phyloP scores from a whole-genome alignment of 768 basidiomycete genomes.

The Tephrocybe rancida region DNA sequence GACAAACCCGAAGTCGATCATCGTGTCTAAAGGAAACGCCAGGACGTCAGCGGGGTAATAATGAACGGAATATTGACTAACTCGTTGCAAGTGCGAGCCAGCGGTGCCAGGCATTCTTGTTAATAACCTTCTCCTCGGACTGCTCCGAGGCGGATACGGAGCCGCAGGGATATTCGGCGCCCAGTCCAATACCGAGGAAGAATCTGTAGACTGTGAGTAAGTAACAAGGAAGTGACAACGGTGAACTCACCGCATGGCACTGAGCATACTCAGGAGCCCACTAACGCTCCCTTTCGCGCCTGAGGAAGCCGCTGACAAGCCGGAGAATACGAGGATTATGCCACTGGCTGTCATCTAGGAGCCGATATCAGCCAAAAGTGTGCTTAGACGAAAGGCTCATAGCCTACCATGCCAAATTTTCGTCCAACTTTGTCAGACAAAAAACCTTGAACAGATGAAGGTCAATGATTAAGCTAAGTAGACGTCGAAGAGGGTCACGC shows the following conservation, averaged over 20 bases:
- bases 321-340: conserved; percentile 83
- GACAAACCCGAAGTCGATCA: conserved; percentile 86
- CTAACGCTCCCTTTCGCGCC: conserved; percentile 69
- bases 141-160: conserved; percentile 88
- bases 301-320: conserved; percentile 78
- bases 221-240: conserved; percentile 13
- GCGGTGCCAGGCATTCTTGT: conserved; percentile 75
- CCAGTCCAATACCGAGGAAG: conserved; percentile 84
- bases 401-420: conserved; percentile 82
- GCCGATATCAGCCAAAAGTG: neutral
- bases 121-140: conserved; percentile 78
- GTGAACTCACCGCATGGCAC: conserved; percentile 63
- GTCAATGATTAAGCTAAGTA: neutral
- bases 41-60: neutral
- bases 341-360: conserved; percentile 74
- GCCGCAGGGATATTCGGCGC: conserved; percentile 89
- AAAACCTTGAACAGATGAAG: conserved; percentile 39
- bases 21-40: conserved; percentile 52
- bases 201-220: conserved; percentile 49
- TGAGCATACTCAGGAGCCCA: conserved; percentile 78
- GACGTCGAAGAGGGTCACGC: neutral
- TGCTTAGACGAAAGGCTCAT: neutral
- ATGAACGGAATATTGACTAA: conserved; percentile 31
- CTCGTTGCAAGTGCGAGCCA: conserved; percentile 91
- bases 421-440: conserved; percentile 83